Evolutionary conservation across 176 grass and related monocot genomes (phyloP).

Genomic region (Zizania latifolia): DNA sequence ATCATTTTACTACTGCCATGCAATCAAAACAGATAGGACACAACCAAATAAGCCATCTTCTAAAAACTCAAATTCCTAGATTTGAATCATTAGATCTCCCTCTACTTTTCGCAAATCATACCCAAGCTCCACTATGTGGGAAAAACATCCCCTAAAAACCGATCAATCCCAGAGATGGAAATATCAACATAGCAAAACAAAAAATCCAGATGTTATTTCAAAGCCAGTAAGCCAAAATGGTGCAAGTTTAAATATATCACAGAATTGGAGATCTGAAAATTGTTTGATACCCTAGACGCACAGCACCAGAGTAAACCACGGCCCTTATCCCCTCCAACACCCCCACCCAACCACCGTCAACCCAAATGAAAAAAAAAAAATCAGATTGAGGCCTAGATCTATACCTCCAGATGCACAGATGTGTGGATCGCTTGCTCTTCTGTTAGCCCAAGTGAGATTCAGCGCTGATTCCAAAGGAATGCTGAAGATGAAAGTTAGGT

Average conservation of each 20-base stretch:
- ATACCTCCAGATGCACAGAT: constrained; percentile 30
- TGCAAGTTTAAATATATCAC: constrained; percentile 1
- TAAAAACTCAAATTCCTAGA: background rate
- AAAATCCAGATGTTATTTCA: background rate
- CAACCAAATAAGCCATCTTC: background rate
- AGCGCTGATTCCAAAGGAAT: background rate
- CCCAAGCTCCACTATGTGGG: background rate
- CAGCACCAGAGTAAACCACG: background rate
- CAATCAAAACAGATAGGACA: background rate
- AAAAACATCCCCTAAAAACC: background rate
- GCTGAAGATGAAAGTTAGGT: background rate
- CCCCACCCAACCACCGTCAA: background rate
- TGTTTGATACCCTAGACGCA: constrained; percentile 6
- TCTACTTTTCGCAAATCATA: background rate
- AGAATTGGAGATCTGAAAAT: background rate
- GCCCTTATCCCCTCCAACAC: background rate
- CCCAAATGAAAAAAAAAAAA: background rate
- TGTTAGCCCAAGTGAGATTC: background rate
- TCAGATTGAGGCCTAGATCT: background rate
- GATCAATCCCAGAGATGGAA: background rate
- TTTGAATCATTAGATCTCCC: background rate
- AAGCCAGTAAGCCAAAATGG: background rate
- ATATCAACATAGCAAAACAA: background rate
- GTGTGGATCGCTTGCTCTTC: constrained; percentile 4
- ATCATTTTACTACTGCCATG: background rate